Base-by-base conservation (phyloP, 768 basidiomycete species). In the Suillus subalutaceus region DNA sequence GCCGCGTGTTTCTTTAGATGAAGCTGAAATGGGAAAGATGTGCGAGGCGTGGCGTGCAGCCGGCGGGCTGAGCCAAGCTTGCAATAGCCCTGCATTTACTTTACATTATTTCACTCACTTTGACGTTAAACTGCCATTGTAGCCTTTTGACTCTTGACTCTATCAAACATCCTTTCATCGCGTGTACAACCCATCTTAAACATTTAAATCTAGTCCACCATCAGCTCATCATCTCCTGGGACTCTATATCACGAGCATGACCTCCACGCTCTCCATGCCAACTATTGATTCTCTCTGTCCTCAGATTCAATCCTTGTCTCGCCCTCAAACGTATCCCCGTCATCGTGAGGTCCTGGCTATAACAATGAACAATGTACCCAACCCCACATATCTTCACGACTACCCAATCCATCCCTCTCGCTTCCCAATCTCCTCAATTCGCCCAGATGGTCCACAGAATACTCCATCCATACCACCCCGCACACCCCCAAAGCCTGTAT, bases 381-480 rank as follows among this genome's bases (percentile, higher is more conserved):
- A 20, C 6, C 18, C 59, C 30, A 30, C 18, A 41, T 43, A 60
- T 60, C 10, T 43, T 13, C 16, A 23, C 26, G 59, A 60, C 55
- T 56, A 35, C 32, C 20, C 55, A 26, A 18, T 43, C 12, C 59
- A 60, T 43, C 26, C 26, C 62, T 68, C 68, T 66, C 73, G 75
- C 62, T 83, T 78, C 62, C 78, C 79, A 63, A 74, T 75, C 66
- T 83, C 81, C 35, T 77, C 79, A 59, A 56, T 79, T 56, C 83
- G 83, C 50, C 74, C 71, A 67, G 73, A 73, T 53, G 72, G 72
- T 44, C 73, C 71, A 18, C 71, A 62, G 20, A 66, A 58, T 4
- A 66, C 67, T n/a, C 70, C 63, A 5, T 72, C 74, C 37, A 35
- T 63, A 0, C 72, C 66, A n/a, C 76, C 72, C 30, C 41, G 58